A percentile compares a stretch with the other conserved stretches of the same genome.
phyloP scores from a whole-genome alignment of 192 early-diverging fungal species.

The Coemansia sp. region DNA sequence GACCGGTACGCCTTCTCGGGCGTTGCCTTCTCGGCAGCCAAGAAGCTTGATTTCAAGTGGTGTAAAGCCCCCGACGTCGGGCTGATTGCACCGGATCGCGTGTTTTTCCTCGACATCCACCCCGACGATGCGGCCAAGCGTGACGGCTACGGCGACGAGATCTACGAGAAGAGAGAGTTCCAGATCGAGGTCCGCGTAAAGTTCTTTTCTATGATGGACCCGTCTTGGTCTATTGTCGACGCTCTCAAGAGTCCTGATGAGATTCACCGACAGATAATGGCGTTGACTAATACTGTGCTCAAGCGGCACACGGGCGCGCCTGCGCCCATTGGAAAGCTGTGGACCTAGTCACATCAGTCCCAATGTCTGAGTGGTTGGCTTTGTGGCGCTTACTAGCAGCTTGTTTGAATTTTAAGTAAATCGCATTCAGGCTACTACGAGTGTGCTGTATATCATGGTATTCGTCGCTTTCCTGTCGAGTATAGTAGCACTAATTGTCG shows the following conservation, averaged over 20 bases:
- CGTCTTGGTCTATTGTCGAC: constrained; percentile 51
- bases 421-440: neutral
- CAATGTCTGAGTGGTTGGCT: neutral
- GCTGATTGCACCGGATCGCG: constrained; percentile 78
- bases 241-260: constrained; percentile 36
- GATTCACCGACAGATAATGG: constrained; percentile 43
- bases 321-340: constrained; percentile 37
- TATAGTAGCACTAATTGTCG: neutral
- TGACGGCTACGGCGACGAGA: constrained; percentile 86
- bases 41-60: constrained; percentile 84
- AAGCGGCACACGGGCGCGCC: constrained; percentile 30
- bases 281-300: constrained; percentile 26
- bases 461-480: neutral
- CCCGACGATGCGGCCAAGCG: constrained; percentile 72
- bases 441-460: no score
- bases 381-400: neutral
- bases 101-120: constrained; percentile 84
- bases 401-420: no score
- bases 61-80: constrained; percentile 85
- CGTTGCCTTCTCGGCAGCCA: constrained; percentile 87
- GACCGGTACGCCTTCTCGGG: constrained; percentile 98
- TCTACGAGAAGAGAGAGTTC: constrained; percentile 84
- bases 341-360: constrained; percentile 9
- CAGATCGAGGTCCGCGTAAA: constrained; percentile 74
- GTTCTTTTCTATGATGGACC: constrained; percentile 65